A percentile compares a stretch with the other conserved stretches of the same genome.
phyloP scores from a whole-genome alignment of 2,329 filamentous ascomycete genomes.

The Hymenoscyphus linearis region DNA sequence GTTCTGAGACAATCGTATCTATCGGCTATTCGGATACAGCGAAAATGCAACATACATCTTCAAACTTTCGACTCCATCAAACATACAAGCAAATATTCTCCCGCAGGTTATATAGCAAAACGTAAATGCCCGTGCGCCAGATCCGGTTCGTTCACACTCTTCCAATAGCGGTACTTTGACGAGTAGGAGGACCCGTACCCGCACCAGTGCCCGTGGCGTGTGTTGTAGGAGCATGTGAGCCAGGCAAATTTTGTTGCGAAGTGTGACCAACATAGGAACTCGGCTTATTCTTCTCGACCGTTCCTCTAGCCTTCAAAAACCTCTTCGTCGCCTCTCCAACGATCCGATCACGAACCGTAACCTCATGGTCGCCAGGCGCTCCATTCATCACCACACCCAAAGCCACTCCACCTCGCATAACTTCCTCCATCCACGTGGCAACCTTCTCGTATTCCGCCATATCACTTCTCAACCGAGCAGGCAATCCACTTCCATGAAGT shows the following conservation, averaged over 20 bases:
- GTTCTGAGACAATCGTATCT: neutral
- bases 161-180: neutral
- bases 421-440: slow-evolving; percentile 14
- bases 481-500: slow-evolving; percentile 18
- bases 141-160: neutral
- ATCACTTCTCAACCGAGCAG: slow-evolving; percentile 15
- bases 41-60: neutral
- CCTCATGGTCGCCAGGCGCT: neutral
- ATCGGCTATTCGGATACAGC: neutral
- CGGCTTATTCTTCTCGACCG: slow-evolving; percentile 19
- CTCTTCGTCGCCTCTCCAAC: slow-evolving; percentile 12
- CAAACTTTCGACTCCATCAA: neutral
- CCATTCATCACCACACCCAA: neutral
- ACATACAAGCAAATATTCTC: neutral
- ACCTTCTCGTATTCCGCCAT: slow-evolving; percentile 19
- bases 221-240: neutral
- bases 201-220: neutral
- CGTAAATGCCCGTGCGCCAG: neutral
- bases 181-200: neutral
- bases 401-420: slow-evolving; percentile 16
- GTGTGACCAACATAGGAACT: slow-evolving; percentile 13
- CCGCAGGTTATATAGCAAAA: neutral
- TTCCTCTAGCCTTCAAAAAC: slow-evolving; percentile 17
- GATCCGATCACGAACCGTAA: slow-evolving; percentile 12
- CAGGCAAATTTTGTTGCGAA: neutral